Evolutionary conservation across 257 asterid genomes (phyloP), one percentile per base, ranked within the genome.

Genomic region (Solanum dulcamara): DNA sequence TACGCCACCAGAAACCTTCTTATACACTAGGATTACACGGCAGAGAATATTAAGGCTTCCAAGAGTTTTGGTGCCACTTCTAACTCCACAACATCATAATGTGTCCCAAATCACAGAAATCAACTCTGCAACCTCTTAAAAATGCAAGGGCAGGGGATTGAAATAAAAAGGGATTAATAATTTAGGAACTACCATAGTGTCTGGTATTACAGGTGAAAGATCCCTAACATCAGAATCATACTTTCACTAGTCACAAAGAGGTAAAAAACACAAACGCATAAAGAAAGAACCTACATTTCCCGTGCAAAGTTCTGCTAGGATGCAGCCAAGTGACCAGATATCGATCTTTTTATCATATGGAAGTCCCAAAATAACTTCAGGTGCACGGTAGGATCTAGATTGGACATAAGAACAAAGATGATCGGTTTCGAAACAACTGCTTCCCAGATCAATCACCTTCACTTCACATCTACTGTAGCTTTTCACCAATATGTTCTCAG

Each of bases 381-480:
- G 99, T 32, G 99, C 99, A 18, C 99, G 96, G 83, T 96, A 96
- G 48, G 99, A 96, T 89, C 99, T 90, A 80, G 99, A 96, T 88
- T 96, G 99, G 88, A 96, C 99, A 86, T 96, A 96, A 38, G 99
- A 93, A 89, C 99, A 96, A 62, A 96, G 98, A 92, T 96, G 98
- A 87, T 96, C 99, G 26, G 98, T 96, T 88, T 94, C 95, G 83
- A 95, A 96, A 86, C 99, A 96, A 89, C 99, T 96, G 88, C 99
- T 96, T 84, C 98, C 99, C 26, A 96, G 92, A 89, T 96, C 99
- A 85, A 96, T 96, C 87, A 96, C 99, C 93, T 96, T 96, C 89
- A 96, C 94, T 90, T 96, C 99, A 86, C 99, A 96, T 89, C 99
- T 91, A 91, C 99, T 96, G 94, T 96, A 96, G 89, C 99, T 96